Percentiles rank a stretch among this genome's conserved stretches.
Evolutionary conservation across 768 basidiomycete genomes (phyloP).

Genomic region (Sarcodon sp.): DNA sequence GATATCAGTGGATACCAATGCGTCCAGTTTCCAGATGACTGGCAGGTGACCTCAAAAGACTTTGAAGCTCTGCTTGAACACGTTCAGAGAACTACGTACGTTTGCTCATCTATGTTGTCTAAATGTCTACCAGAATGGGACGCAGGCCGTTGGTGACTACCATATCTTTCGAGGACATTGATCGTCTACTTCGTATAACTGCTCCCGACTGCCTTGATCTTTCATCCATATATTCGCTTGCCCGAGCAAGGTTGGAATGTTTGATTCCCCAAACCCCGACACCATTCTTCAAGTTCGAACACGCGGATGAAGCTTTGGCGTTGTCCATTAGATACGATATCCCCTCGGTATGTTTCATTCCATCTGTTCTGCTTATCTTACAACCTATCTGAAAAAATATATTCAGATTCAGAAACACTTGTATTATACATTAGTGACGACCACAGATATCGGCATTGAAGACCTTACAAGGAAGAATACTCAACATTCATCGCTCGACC

Average conservation of each 20-base stretch:
- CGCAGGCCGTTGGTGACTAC: constrained; percentile 2
- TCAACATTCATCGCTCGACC: constrained; percentile 7
- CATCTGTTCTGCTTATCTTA: not conserved
- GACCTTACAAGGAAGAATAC: constrained; percentile 10
- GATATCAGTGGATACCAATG: not conserved
- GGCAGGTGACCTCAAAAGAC: not conserved
- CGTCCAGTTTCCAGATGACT: not conserved
- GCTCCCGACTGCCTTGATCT: constrained; percentile 44
- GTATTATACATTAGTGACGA: constrained; percentile 51
- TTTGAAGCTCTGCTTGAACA: not conserved
- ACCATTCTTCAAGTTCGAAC: constrained; percentile 22
- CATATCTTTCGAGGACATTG: constrained; percentile 29
- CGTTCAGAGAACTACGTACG: not conserved
- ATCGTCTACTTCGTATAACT: constrained; percentile 43
- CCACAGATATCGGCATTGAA: constrained; percentile 38
- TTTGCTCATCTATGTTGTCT: not conserved
- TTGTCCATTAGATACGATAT: constrained; percentile 37
- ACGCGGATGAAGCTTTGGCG: constrained; percentile 39
- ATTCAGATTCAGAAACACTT: constrained; percentile 48
- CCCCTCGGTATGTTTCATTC: constrained; percentile 25
- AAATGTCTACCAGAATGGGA: not conserved
- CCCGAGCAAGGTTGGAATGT: constrained; percentile 25
- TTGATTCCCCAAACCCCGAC: constrained; percentile 38
- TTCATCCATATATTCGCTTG: constrained; percentile 34
- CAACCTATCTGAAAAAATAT: not conserved